Base-by-base conservation (phyloP, 75 land plant genomes). In the Azolla pinnata region DNA sequence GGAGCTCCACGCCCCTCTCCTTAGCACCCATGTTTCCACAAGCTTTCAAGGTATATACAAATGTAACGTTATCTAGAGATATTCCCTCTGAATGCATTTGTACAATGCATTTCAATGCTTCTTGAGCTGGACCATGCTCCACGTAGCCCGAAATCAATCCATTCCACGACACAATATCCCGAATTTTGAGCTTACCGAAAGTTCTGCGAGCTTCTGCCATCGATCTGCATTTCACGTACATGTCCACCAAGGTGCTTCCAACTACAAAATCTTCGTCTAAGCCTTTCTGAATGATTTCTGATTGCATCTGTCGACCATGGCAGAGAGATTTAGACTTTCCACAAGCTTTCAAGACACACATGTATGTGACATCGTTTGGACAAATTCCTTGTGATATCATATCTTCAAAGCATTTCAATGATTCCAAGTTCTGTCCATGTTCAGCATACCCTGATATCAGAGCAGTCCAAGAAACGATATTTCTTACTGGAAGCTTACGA, bases 201-300 rank as follows among this genome's bases (percentile, higher is more conserved):
- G 45, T 63, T 61, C 30, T 63, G 31, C 29, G 57, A 38, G 53
- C 71, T 62, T 68, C 72, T 17, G 69, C 64, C 54, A 81, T 21
- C 32, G 28, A 65, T 27, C 84, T 84, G 61, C 84, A 81, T 66
- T 81, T 81, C 46, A 77, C 74, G 62, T 81, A 85, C 17, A 85
- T 64, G 54, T 73, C 79, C 12, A 81, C 77, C 26, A 85, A 58
- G 26, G 84, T 79, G 31, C 75, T 74, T 55, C 73, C 81, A 21
- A 85, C 68, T 35, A 75, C 45, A 19, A 74, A 52, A 63, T 81
- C 67, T 23, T 29, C 52, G 47, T 62, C 61, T 17, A 76, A 40
- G 7, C 77, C 73, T 31, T 29, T 75, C 46, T 64, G 72, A 3
- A 75, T 5, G 38, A 75, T 66, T 46, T 71, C 62, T n/a, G 72